These are phyloP conservation scores for Sinapis alba DNA, from an alignment of 441 rosid species.

Conservation along the genomic window DNA sequence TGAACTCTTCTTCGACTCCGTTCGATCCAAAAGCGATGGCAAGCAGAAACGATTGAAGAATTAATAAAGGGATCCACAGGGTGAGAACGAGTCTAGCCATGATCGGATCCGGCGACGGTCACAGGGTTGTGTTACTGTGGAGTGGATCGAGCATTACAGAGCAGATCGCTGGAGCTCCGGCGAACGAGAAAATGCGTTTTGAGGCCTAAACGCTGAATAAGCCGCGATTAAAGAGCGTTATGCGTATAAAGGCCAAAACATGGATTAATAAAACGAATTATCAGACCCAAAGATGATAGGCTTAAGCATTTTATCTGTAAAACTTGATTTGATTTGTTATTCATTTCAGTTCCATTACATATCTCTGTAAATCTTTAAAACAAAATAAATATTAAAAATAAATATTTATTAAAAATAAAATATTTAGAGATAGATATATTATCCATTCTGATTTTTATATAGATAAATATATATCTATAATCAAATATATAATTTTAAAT, in stretches of 20 bases:
- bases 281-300: not conserved
- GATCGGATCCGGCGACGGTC: conserved; percentile 8
- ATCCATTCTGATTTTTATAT: too few species aligned
- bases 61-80: conserved; percentile 21
- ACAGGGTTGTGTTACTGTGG: conserved; percentile 2
- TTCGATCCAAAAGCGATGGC: conserved; percentile 46
- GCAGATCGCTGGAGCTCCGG: conserved; percentile 31
- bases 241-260: not conserved
- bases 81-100: conserved; percentile 25
- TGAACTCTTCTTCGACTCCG: conserved; percentile 76
- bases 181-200: conserved; percentile 11
- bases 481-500: too few species aligned
- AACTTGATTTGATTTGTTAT: too few species aligned
- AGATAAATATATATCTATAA: too few species aligned
- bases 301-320: too few species aligned
- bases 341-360: too few species aligned
- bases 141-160: conserved; percentile 34
- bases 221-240: conserved; percentile 1
- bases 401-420: too few species aligned
- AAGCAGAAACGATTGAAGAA: conserved; percentile 23
- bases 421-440: too few species aligned
- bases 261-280: not conserved
- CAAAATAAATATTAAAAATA: too few species aligned
- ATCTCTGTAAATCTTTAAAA: too few species aligned
- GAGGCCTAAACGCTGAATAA: not conserved